Evolutionary conservation across 2,329 filamentous ascomycete genomes (phyloP), one percentile per base, ranked within the genome.

Genomic region (Escovopsis weberi): DNA sequence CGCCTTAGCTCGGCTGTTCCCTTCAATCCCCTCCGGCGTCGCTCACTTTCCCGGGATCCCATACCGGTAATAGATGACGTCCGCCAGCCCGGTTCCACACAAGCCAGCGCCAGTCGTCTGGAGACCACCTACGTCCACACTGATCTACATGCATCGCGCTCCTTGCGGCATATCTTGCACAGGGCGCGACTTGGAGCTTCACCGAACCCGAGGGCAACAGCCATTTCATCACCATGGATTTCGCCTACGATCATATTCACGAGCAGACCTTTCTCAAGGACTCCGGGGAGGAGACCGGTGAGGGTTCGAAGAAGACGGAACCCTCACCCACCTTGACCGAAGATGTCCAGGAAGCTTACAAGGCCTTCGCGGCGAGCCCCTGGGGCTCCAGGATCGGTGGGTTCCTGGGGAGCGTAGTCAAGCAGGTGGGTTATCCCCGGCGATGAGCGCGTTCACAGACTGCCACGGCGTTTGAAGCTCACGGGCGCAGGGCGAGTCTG

Each of bases 221-320:
- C n/a, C 10, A 19, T 10, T 12, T 11, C 19, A 7, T 8, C 41
- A 55, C 50, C 50, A 96, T 98, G 91, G 91, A 98, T 75, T 72
- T 93, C 57, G 88, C 88, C 37, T 98, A 96, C 73, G 91, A 98
- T 58, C 87, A 94, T 62, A 94, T 96, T 55, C 80, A 86, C 59
- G 86, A 94, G 67, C 81, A 91, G 60, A 74, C 78, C 41, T 73
- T 85, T 48, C 69, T 75, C 34, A 73, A 77, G 53, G 69, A 79
- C 44, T 11, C 28, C 28, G 57, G 68, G 46, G 66, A 70, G 49
- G 66, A 70, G 49, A 43, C 55, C 33, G 64, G 66, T 37, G 62
- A 66, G 37, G 60, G 61, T 38, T 58, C 67, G 39, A 58, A 65
- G 42, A 48, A 53, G 19, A 62, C 64, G 46, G 57, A 67, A 51